Evolutionary conservation across 257 asterid genomes (phyloP).

Genomic region (Prunella vulgaris): DNA sequence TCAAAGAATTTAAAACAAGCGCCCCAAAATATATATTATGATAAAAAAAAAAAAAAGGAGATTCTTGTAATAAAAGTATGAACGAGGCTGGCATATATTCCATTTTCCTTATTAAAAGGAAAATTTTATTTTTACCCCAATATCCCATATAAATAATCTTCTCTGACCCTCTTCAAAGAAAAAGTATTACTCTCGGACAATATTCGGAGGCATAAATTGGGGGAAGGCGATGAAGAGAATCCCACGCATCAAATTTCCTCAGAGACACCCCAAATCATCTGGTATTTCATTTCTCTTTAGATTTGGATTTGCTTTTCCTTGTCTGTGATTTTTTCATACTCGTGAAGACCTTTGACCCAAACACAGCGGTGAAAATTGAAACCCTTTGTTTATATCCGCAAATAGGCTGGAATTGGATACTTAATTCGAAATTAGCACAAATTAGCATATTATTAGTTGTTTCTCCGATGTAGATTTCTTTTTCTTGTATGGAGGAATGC

Average conservation of each 20-base stretch:
- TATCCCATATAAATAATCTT: no score
- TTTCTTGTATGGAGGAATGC: not conserved
- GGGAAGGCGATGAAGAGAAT: slow-evolving; percentile 73
- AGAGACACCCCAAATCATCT: slow-evolving; percentile 55
- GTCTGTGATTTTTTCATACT: not conserved
- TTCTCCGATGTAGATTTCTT: not conserved
- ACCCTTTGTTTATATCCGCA: not conserved
- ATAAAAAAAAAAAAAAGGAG: no score
- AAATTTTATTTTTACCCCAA: no score
- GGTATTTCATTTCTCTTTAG: slow-evolving; percentile 15
- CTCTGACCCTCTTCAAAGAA: no score
- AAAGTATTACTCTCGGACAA: no score
- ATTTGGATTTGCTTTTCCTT: not conserved
- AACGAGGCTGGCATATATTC: no score
- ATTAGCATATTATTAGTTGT: not conserved
- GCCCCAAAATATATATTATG: no score
- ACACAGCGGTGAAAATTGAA: not conserved
- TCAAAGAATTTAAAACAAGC: no score
- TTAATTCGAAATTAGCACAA: not conserved
- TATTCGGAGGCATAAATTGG: slow-evolving; percentile 25
- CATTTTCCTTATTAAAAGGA: no score
- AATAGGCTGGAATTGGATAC: not conserved
- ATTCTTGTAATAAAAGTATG: no score
- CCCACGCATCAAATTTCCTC: slow-evolving; percentile 86
- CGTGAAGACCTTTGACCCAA: not conserved